Percentiles rank a stretch among this genome's conserved stretches.
Conservation (phyloP, 345 rosid genomes). For the Moricandia moricandioides region DNA sequence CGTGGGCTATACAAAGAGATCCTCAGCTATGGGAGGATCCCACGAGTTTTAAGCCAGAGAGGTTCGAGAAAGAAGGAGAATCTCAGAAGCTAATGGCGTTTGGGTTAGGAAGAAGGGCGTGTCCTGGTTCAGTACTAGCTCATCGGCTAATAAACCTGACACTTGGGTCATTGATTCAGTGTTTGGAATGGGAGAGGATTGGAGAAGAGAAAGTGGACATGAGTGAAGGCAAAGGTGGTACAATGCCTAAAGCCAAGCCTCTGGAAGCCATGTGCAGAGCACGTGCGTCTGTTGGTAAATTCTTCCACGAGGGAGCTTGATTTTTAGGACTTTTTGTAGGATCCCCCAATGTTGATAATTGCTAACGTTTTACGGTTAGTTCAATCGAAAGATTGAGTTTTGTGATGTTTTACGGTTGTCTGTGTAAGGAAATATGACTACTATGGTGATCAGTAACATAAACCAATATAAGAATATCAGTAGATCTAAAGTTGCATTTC, state of each 20-base stretch:
- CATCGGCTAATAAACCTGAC: conserved; percentile 39
- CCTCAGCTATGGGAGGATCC: conserved; percentile 33
- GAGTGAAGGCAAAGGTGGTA: conserved; percentile 37
- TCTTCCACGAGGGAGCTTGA: not conserved
- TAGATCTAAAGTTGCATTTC: not conserved
- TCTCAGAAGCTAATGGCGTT: conserved; percentile 37
- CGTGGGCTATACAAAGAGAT: conserved; percentile 26
- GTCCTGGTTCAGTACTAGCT: conserved; percentile 46
- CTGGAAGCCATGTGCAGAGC: conserved; percentile 43
- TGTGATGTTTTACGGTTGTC: too few relatives aligned
- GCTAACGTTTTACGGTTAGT: too few relatives aligned
- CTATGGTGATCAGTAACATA: too few relatives aligned
- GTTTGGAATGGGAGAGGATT: conserved; percentile 50
- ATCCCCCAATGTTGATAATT: not conserved
- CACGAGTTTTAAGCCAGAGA: conserved; percentile 24
- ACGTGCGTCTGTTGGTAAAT: conserved; percentile 21
- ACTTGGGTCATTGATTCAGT: conserved; percentile 47
- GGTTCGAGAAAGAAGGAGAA: conserved; percentile 31
- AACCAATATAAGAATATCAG: not conserved
- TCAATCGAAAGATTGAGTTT: too few relatives aligned
- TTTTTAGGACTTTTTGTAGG: not conserved
- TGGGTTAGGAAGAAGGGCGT: conserved; percentile 51
- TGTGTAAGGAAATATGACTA: too few relatives aligned
- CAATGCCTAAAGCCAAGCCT: conserved; percentile 43
- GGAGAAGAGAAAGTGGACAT: conserved; percentile 37